Evolutionary conservation across 495 filamentous ascomycete genomes (phyloP).

Genomic region (Mytilinidion resinicola): DNA sequence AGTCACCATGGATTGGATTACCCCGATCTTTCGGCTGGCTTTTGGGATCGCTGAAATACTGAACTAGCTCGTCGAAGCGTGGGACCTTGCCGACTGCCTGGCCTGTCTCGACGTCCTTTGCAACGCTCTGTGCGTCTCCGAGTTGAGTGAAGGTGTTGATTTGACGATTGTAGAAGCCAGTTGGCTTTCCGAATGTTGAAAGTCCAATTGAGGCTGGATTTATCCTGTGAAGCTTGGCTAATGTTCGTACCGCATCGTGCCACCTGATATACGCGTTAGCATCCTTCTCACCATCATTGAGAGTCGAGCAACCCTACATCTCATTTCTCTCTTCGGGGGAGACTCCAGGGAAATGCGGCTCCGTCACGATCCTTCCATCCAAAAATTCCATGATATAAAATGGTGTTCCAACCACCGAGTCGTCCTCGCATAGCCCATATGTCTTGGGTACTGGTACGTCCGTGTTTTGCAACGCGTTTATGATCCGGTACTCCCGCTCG

Average conservation of each 20-base stretch:
- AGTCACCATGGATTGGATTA: conserved; percentile 80
- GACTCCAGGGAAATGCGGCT: conserved; percentile 68
- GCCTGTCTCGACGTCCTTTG: conserved; percentile 65
- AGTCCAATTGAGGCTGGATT: conserved; percentile 57
- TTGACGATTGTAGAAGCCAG: conserved; percentile 79
- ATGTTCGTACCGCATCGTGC: conserved; percentile 69
- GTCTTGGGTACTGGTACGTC: conserved; percentile 78
- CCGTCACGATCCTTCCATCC: conserved; percentile 79
- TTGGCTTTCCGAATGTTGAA: conserved; percentile 60
- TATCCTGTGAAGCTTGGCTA: conserved; percentile 73
- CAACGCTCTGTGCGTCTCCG: conserved; percentile 61
- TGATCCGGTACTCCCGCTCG: conserved; percentile 82
- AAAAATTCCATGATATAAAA: conserved; percentile 94
- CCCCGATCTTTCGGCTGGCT: conserved; percentile 66
- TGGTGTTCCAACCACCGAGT: conserved; percentile 65
- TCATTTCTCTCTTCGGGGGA: conserved; percentile 55
- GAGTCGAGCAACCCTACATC: conserved; percentile 49
- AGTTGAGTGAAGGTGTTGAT: conserved; percentile 68
- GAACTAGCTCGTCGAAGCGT: conserved; percentile 65
- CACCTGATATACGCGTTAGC: not conserved
- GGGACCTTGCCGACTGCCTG: conserved; percentile 69
- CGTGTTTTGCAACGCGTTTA: conserved; percentile 67
- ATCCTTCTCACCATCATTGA: not conserved
- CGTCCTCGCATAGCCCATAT: conserved; percentile 76
- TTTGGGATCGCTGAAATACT: conserved; percentile 58